Evolutionary conservation across 345 rosid genomes (phyloP), one percentile per base, ranked within the genome.

Genomic region (Bruguiera parviflora): DNA sequence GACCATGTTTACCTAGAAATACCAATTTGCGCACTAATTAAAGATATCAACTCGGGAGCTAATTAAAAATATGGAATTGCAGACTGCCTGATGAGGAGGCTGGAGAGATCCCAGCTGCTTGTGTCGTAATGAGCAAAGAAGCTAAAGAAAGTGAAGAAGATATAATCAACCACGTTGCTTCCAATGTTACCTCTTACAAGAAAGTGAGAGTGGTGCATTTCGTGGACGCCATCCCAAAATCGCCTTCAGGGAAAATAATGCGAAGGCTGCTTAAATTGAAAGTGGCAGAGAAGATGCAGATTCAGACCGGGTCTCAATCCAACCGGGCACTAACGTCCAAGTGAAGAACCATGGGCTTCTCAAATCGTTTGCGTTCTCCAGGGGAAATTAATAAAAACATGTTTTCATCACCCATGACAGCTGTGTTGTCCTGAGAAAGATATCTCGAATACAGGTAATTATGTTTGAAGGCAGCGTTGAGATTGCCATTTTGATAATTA

Each of bases 71-170:
- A 5, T 10, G 10, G 22, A 25, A 20, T 28, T 60, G 33, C 70
- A 91, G 99, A 84, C 64, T 94, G 46, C 96, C 96, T 3, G 89
- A 94, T 39, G 99, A 92, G 68, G 96, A 92, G 76, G 97, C 97
- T 0, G 97, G 96, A 21, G 99, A 95, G 82, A 88, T 95, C 10
- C 97, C 99, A 10, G 96, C 80, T 8, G 96, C 97, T 5, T 95
- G 92, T 47, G 92, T 95, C 8, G 99, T 95, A 75, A 75, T 80
- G 73, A 88, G 80, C 71, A 72, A 80, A 5, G 81, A 77, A 37
- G 87, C 89, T 3, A 79, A 63, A 61, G 96, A 86, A 64, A 86
- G 53, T 21, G 96, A 93, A 75, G 86, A 85, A 67, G 91, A 91
- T 70, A 87, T 93, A 21, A 82, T 89, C 20, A 79, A 75, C 32